Evolutionary conservation across 495 filamentous ascomycete species (phyloP).

Genomic region (Apiosordaria backusii): DNA sequence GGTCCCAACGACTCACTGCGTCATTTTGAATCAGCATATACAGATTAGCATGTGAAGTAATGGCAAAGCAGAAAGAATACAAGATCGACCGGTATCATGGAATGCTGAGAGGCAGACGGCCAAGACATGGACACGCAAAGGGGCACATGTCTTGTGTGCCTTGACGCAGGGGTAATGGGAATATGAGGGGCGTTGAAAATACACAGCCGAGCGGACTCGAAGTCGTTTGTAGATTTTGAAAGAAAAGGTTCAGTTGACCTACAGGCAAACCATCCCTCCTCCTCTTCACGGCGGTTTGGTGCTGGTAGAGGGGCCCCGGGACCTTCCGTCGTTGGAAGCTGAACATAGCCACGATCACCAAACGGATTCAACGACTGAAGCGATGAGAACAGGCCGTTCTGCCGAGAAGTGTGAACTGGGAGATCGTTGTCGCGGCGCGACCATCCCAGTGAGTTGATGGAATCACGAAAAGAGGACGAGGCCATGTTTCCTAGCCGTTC

Average conservation of each 20-base stretch:
- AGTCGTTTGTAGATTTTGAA: neutral
- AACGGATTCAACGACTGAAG: constrained; percentile 89
- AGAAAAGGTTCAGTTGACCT: constrained; percentile 53
- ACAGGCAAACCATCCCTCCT: constrained; percentile 94
- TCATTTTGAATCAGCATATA: neutral
- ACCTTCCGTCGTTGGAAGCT: constrained; percentile 79
- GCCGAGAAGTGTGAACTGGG: constrained; percentile 70
- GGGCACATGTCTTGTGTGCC: neutral
- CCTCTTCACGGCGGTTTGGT: constrained; percentile 80
- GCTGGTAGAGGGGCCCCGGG: constrained; percentile 86
- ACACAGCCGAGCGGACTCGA: constrained; percentile 18
- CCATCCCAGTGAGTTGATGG: constrained; percentile 94
- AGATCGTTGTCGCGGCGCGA: constrained; percentile 78
- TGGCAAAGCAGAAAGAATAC: neutral
- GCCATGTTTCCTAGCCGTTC: constrained; percentile 58
- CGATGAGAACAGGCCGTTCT: constrained; percentile 71
- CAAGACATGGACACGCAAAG: neutral
- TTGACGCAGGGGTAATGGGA: neutral
- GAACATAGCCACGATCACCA: constrained; percentile 80
- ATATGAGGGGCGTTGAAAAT: constrained; percentile 3
- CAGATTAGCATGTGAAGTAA: neutral
- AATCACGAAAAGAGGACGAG: constrained; percentile 83
- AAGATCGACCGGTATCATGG: neutral
- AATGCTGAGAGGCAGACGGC: neutral
- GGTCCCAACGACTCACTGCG: constrained; percentile 95